A percentile compares a stretch with the other conserved stretches of the same genome.
Conservation (phyloP, 164 flowering plant species). For the Chloranthus sessilifolius region DNA sequence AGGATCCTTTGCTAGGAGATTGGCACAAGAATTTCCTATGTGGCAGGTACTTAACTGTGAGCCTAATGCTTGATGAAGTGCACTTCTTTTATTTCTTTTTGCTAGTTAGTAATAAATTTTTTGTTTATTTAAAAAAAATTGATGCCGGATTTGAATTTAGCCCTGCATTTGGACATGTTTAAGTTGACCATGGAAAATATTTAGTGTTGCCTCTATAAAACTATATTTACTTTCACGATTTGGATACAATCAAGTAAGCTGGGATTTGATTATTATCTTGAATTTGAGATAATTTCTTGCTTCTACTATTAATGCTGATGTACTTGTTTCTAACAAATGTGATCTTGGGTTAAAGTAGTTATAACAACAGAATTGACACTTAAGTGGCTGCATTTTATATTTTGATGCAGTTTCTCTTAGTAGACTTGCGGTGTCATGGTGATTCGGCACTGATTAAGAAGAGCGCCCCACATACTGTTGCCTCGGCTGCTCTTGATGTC, state of each 20-base stretch:
- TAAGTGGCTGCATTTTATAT: neutral
- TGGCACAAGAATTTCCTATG: slow-evolving; percentile 79
- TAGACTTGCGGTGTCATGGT: slow-evolving; percentile 96
- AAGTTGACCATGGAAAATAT: neutral
- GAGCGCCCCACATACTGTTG: slow-evolving; percentile 72
- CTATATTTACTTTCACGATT: neutral
- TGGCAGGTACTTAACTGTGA: slow-evolving; percentile 72
- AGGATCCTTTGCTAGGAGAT: slow-evolving; percentile 90
- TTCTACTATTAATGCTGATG: neutral
- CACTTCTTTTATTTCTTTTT: no score
- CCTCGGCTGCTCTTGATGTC: slow-evolving; percentile 88
- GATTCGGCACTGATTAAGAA: slow-evolving; percentile 76
- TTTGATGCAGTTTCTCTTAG: slow-evolving; percentile 73
- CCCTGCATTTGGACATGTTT: neutral
- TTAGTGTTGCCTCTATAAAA: neutral
- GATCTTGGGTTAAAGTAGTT: neutral
- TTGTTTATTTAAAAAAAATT: no score
- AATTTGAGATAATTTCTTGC: no score
- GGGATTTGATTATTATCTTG: no score
- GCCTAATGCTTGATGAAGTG: neutral
- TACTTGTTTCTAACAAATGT: neutral
- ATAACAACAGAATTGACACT: neutral
- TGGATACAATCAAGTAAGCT: no score
- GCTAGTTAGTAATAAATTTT: no score
- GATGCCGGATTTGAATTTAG: no score